phyloP scores from a whole-genome alignment of 768 basidiomycete genomes.

The Leccinum olivaceopallidum region DNA sequence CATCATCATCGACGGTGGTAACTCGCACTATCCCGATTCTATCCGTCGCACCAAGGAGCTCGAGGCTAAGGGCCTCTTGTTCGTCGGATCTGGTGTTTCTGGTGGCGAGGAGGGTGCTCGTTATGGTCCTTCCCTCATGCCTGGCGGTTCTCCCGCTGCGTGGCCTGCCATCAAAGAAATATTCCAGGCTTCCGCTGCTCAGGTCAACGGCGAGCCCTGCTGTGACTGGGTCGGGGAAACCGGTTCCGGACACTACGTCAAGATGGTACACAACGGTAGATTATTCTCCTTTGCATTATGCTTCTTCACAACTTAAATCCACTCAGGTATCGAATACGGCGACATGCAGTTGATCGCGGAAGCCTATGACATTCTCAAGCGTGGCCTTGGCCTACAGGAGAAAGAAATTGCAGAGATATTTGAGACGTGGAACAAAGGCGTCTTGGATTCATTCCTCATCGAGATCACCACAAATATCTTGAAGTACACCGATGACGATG shows the following conservation, averaged over 20 bases:
- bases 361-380: constrained; percentile 98
- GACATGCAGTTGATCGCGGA: constrained; percentile 99
- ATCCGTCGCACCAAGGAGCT: constrained; percentile 93
- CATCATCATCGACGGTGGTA: constrained; percentile 99
- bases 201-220: constrained; percentile 93
- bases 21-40: constrained; percentile 98
- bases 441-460: constrained; percentile 99
- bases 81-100: constrained; percentile 98
- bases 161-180: constrained; percentile 98
- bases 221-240: constrained; percentile 99
- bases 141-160: constrained; percentile 90
- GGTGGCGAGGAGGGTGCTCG: constrained; percentile 99
- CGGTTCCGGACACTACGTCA: constrained; percentile 97
- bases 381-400: constrained; percentile 85
- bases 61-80: constrained; percentile 92
- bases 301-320: constrained; percentile 7
- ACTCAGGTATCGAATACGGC: constrained; percentile 94
- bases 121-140: constrained; percentile 97
- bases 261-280: constrained; percentile 98
- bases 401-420: constrained; percentile 95
- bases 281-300: constrained; percentile 7
- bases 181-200: constrained; percentile 97
- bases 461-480: constrained; percentile 98
- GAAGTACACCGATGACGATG: constrained; percentile 95
- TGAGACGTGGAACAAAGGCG: constrained; percentile 94